A percentile compares a stretch with the other conserved stretches of the same genome.
These are phyloP conservation scores for Beta corolliflora DNA, from an alignment of 179 eudicot genomes.

Conservation along the genomic window DNA sequence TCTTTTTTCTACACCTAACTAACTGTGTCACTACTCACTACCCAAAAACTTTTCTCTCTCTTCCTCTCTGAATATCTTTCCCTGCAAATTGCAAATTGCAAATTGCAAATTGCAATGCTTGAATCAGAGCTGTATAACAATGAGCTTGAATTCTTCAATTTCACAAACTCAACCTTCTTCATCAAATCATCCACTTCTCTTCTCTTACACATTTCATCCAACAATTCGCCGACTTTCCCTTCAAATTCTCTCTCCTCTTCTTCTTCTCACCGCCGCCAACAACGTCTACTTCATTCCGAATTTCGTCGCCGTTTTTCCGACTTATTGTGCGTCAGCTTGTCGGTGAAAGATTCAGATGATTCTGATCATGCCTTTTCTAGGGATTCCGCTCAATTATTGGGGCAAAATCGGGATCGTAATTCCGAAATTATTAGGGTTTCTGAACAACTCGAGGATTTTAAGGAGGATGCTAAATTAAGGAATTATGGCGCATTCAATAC, in stretches of 20 bases:
- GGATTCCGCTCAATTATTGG: constrained; percentile 38
- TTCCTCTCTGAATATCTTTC: background rate
- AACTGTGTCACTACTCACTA: background rate
- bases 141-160: constrained; percentile 28
- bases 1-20: background rate
- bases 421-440: constrained; percentile 34
- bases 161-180: constrained; percentile 47
- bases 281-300: constrained; percentile 20
- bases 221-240: constrained; percentile 30
- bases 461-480: constrained; percentile 28
- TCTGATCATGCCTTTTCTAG: constrained; percentile 31
- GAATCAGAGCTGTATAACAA: constrained; percentile 34
- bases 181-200: constrained; percentile 51
- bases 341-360: constrained; percentile 38
- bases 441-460: constrained; percentile 28
- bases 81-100: background rate
- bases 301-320: constrained; percentile 35
- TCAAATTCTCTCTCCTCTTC: constrained; percentile 29
- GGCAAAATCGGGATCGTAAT: constrained; percentile 42
- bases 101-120: constrained; percentile 31
- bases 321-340: constrained; percentile 70
- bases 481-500: constrained; percentile 67
- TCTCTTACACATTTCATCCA: constrained; percentile 45
- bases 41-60: background rate
- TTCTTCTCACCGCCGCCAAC: constrained; percentile 9